Percentiles rank a stretch among this genome's conserved stretches.
Evolutionary conservation across 768 basidiomycete species (phyloP).

Genomic region (Steccherinum ochraceum): DNA sequence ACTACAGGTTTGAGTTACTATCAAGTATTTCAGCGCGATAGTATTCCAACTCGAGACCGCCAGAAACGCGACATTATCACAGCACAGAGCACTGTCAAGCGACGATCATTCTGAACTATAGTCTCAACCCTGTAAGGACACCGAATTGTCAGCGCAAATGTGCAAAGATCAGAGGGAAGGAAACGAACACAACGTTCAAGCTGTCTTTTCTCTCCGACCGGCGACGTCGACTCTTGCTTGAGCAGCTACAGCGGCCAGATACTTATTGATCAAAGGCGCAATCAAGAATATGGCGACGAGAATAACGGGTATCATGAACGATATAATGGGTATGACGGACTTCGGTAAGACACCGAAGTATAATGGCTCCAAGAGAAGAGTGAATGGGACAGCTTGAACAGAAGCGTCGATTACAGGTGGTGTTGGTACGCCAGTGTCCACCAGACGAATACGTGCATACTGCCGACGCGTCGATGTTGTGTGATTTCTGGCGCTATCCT

Average conservation of each 20-base stretch:
- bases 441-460: constrained; percentile 53
- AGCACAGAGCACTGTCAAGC: no score
- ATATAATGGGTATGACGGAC: constrained; percentile 34
- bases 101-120: no score
- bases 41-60: no score
- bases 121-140: no score
- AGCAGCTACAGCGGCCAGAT: constrained; percentile 9
- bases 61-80: no score
- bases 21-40: no score
- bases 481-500: constrained; percentile 18
- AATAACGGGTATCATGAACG: constrained; percentile 19
- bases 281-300: constrained; percentile 18
- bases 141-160: no score
- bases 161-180: no score
- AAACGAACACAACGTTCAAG: no score
- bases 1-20: not conserved
- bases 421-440: constrained; percentile 46
- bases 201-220: constrained; percentile 11
- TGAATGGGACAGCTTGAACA: constrained; percentile 37
- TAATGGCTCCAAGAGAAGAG: constrained; percentile 52
- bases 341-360: constrained; percentile 54
- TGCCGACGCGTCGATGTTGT: constrained; percentile 30
- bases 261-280: constrained; percentile 9
- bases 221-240: not conserved
- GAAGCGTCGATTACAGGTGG: constrained; percentile 25